Conservation (phyloP, 2,329 filamentous ascomycete species). For the Venturia asperata region DNA sequence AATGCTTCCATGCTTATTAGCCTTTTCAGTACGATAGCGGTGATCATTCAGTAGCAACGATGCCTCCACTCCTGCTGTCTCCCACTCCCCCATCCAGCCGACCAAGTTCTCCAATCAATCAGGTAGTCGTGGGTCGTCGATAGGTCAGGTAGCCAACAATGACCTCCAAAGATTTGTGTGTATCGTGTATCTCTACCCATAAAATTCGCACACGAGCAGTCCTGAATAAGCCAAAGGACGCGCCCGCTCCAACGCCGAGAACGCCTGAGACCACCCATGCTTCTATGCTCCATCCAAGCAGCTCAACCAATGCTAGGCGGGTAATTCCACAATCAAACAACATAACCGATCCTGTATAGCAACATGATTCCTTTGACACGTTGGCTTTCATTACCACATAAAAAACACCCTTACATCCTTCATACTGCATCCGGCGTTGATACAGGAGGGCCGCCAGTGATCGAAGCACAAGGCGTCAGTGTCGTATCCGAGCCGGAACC, state of each 20-base stretch:
- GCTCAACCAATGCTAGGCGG: background rate
- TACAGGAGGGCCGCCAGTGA: background rate
- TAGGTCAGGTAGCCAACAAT: background rate
- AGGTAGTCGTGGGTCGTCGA: background rate
- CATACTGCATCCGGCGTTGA: conserved; percentile 4
- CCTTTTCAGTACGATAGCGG: background rate
- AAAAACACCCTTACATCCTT: background rate
- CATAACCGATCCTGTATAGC: background rate
- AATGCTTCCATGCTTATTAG: background rate
- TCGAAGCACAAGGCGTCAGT: background rate
- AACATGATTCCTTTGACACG: background rate
- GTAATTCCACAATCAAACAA: background rate
- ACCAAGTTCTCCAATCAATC: background rate
- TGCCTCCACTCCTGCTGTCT: background rate
- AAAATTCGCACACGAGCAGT: background rate
- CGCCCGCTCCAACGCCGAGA: background rate
- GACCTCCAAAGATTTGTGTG: background rate
- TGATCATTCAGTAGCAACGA: background rate
- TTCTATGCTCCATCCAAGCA: background rate
- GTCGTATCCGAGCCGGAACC: conserved; percentile 2
- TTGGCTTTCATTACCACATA: background rate
- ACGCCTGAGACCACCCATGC: background rate
- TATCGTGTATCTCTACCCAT: background rate
- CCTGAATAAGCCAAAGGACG: background rate
- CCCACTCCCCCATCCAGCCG: background rate